Evolutionary conservation across 805 yeast species (phyloP), one percentile per base, ranked within the genome.

Genomic region (Barnettozyma pratensis): DNA sequence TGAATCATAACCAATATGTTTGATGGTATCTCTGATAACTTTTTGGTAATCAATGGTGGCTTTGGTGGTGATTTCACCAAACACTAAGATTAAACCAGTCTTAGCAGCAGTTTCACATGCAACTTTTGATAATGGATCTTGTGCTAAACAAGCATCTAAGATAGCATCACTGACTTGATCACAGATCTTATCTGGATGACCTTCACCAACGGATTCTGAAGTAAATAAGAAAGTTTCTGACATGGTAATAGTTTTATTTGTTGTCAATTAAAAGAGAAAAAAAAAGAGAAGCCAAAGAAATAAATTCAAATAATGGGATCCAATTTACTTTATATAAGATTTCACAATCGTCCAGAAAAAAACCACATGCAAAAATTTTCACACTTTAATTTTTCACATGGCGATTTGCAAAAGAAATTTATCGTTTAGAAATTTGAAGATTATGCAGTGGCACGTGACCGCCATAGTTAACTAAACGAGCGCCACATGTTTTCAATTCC

Each of bases 21-120:
- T 90, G 76, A 94, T 87, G 71, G 99, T 94, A 72, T 94, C 97
- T 79, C 99, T 90, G 71, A 94, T 82, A 65, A 94, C 84, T 76
- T 92, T 89, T 76, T 94, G 99, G 87, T 81, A 94, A 79, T 94
- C 99, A 67, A 94, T 77, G 56, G 75, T 74, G 60, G 99, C 99
- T 70, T 82, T 86, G 75, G 99, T 94, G 76, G 99, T 92, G 73
- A 94, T 94, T 76, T 94, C 99, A 77, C 99, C 99, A 68, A 94
- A 94, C 58, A 94, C 97, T 95, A 94, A 87, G 68, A 94, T 90
- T 96, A 94, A 83, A 77, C 99, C 99, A 58, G 99, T 94, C 79
- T 94, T 94, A 64, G 98, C 85, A 58, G 99, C 98, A 53, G 99
- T 88, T 76, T 94, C 99, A 79, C 99, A 94, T 44, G 97, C 99